Evolutionary conservation across 2,329 filamentous ascomycete species (phyloP).

Genomic region (Epichloe glyceriae): DNA sequence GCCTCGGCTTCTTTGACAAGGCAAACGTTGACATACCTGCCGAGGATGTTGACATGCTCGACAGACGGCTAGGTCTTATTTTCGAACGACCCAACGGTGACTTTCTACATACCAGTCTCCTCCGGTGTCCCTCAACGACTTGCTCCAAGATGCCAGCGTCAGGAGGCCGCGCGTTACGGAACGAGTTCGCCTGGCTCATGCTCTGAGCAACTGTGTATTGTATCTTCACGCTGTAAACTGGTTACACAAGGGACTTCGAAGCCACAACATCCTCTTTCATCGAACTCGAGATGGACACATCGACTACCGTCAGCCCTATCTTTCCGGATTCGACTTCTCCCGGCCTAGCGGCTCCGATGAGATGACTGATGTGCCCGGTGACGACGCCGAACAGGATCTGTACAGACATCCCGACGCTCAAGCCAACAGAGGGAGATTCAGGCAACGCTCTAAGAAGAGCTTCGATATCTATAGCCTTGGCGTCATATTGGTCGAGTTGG

Average conservation of each 20-base stretch:
- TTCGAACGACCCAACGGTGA: constrained; percentile 34
- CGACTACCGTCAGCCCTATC: constrained; percentile 27
- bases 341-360: constrained; percentile 36
- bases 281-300: constrained; percentile 17
- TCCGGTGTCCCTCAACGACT: constrained; percentile 33
- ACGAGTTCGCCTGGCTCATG: constrained; percentile 36
- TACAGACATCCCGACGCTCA: constrained; percentile 37
- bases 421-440: constrained; percentile 18
- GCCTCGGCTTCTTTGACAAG: constrained; percentile 38
- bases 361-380: constrained; percentile 34
- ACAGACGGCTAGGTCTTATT: constrained; percentile 36
- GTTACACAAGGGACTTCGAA: constrained; percentile 45
- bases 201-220: constrained; percentile 38
- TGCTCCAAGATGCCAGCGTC: constrained; percentile 24
- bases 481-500: constrained; percentile 38
- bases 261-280: constrained; percentile 41
- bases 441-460: constrained; percentile 30
- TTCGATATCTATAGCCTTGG: constrained; percentile 42
- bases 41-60: constrained; percentile 28
- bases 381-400: constrained; percentile 31
- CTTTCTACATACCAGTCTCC: constrained; percentile 21
- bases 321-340: constrained; percentile 42
- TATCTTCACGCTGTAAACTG: constrained; percentile 43
- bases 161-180: constrained; percentile 37
- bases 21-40: constrained; percentile 18